Evolutionary conservation across 805 yeast species (phyloP).

Genomic region (Henningerozyma blattae): DNA sequence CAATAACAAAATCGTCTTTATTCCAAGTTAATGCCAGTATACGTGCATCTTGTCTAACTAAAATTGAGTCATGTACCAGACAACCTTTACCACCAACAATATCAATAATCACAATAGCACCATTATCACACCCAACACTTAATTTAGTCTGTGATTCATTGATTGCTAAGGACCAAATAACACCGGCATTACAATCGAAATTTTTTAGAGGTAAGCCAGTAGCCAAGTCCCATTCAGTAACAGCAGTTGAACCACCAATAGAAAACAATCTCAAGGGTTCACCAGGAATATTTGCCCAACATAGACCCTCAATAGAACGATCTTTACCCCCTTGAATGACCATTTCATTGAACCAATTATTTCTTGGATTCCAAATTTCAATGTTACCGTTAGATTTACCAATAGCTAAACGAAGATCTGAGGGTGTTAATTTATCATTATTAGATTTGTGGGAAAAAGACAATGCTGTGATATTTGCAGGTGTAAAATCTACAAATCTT

Average conservation of each 20-base stretch:
- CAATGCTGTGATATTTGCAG: slow-evolving; percentile 72
- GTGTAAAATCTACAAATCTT: slow-evolving; percentile 79
- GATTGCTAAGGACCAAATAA: slow-evolving; percentile 78
- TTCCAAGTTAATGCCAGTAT: slow-evolving; percentile 73
- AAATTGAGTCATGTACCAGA: slow-evolving; percentile 59
- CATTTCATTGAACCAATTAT: slow-evolving; percentile 70
- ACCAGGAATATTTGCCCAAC: slow-evolving; percentile 51
- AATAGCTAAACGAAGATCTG: slow-evolving; percentile 65
- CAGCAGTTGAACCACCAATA: slow-evolving; percentile 82
- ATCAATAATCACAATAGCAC: slow-evolving; percentile 72
- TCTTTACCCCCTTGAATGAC: slow-evolving; percentile 69
- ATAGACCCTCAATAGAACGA: slow-evolving; percentile 78
- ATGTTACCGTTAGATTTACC: slow-evolving; percentile 92
- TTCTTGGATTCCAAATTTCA: slow-evolving; percentile 87
- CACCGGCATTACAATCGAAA: slow-evolving; percentile 85
- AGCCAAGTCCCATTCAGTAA: slow-evolving; percentile 84
- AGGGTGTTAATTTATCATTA: slow-evolving; percentile 31
- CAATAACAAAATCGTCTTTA: slow-evolving; percentile 51
- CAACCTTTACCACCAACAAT: slow-evolving; percentile 81
- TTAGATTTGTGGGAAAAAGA: slow-evolving; percentile 58
- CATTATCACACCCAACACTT: slow-evolving; percentile 93
- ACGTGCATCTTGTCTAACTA: slow-evolving; percentile 77
- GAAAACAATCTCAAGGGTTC: slow-evolving; percentile 67
- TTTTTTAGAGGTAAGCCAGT: slow-evolving; percentile 64
- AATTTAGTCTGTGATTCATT: slow-evolving; percentile 48